A percentile compares a stretch with the other conserved stretches of the same genome.
Conservation (phyloP, 1,284 basidiomycete genomes). For the Bondarzewia mesenterica region DNA sequence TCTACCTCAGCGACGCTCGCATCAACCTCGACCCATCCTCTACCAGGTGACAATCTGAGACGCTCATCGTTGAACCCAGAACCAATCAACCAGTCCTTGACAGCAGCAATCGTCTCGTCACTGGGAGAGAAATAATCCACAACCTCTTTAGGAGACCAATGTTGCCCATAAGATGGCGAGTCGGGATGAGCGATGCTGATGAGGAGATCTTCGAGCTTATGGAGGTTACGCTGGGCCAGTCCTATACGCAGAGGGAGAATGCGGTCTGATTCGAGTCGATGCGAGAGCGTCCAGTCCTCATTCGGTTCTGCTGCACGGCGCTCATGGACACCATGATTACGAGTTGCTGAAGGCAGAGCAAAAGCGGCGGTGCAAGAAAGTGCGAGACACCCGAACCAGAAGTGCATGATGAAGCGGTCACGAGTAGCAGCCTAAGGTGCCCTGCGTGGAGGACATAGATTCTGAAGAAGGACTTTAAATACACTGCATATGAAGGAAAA, state of each 20-base stretch:
- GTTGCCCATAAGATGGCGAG: constrained; percentile 27
- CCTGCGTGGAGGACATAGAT: neutral
- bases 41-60: constrained; percentile 23
- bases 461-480: neutral
- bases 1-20: constrained; percentile 33
- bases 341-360: constrained; percentile 15
- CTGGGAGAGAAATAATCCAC: constrained; percentile 31
- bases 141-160: constrained; percentile 28
- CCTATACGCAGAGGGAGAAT: constrained; percentile 25
- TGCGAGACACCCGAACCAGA: neutral
- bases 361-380: constrained; percentile 5
- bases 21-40: constrained; percentile 35
- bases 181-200: constrained; percentile 28
- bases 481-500: neutral
- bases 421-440: neutral
- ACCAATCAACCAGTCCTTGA: constrained; percentile 30
- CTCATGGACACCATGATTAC: constrained; percentile 20
- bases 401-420: neutral
- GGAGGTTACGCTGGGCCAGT: constrained; percentile 28
- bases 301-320: constrained; percentile 19
- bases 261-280: constrained; percentile 17
- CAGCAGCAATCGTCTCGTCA: constrained; percentile 25
- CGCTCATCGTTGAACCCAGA: constrained; percentile 25
- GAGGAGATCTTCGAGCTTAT: constrained; percentile 28
- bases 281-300: constrained; percentile 14